Evolutionary conservation across 495 filamentous ascomycete species (phyloP).

Genomic region (Penicillium longicatenatum): DNA sequence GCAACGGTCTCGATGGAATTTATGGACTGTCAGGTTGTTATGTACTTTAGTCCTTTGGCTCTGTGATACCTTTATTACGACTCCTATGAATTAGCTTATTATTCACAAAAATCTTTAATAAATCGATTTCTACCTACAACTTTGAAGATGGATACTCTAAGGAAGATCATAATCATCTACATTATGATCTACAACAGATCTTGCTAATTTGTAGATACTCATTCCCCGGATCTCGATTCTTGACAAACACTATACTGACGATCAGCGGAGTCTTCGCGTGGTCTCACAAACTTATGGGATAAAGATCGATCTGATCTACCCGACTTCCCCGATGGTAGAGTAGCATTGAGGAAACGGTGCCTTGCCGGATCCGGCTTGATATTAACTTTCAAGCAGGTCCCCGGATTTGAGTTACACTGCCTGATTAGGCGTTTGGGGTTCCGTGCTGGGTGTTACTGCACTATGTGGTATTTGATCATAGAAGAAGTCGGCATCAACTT

Average conservation of each 20-base stretch:
- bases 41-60: conserved; percentile 1
- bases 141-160: too few relatives aligned
- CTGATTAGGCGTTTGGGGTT: neutral
- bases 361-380: neutral
- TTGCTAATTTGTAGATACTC: neutral
- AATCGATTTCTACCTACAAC: too few relatives aligned
- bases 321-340: neutral
- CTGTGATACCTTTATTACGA: conserved; percentile 5
- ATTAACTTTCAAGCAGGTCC: neutral
- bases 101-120: neutral
- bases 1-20: neutral
- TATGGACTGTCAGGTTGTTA: conserved; percentile 1
- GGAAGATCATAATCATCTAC: too few relatives aligned
- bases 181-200: neutral
- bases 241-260: neutral
- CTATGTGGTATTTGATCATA: neutral
- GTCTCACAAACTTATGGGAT: neutral
- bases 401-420: neutral
- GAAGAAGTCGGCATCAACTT: neutral
- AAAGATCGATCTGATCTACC: neutral
- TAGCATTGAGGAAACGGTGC: neutral
- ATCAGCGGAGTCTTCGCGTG: neutral
- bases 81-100: neutral
- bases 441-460: neutral
- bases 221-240: neutral